Base-by-base conservation (phyloP, 2,329 filamentous ascomycete species). In the Aureobasidium subglaciale region DNA sequence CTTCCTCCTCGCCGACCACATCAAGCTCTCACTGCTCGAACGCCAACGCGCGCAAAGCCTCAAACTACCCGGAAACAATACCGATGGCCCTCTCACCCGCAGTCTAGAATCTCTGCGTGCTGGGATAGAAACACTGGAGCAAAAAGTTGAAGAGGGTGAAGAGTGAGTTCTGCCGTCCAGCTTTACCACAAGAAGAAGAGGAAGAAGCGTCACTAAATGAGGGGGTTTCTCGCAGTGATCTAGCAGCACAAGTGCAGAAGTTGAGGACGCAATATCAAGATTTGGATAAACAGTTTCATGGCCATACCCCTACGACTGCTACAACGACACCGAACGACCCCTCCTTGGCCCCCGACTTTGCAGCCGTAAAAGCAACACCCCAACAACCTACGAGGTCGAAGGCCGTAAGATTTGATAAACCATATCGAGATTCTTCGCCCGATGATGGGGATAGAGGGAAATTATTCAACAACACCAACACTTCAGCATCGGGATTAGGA, bases 1-100 rank as follows among this genome's bases (percentile, higher is more conserved):
- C 63, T 90, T 91, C 70, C 86, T 97, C 54, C 83, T 97, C 57
- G 90, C 91, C 66, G 93, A 99, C 74, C 92, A 97, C 73, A 88
- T 97, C 78, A 96, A 97, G 74, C 83, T 97, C 59, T 96, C 91
- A 13, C 80, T 99, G 15, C 84, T 97, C 24, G 93, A 97, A 75
- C 85, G 92, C 57, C 86, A 95, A 73, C 85, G 92, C 57, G 90
- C 91, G 46, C 83, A 89, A 64, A 87, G 84, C 13, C 80, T 96
- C 41, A 85, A 90, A 63, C 81, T 96, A 56, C 83, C 90, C 58
- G 83, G 83, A 49, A 87, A 87, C 40, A 67, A 84, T 85, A 48
- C 29, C 71, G 90, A 96, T 73, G 86, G 87, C 37, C 88, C 95
- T 70, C 91, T 97, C 63, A 87, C 88, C 15, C 83, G 89, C 52